Evolutionary conservation across 306 rosid species (phyloP), one percentile per base, ranked within the genome.

Genomic region (Oxytropis ochrocephala): DNA sequence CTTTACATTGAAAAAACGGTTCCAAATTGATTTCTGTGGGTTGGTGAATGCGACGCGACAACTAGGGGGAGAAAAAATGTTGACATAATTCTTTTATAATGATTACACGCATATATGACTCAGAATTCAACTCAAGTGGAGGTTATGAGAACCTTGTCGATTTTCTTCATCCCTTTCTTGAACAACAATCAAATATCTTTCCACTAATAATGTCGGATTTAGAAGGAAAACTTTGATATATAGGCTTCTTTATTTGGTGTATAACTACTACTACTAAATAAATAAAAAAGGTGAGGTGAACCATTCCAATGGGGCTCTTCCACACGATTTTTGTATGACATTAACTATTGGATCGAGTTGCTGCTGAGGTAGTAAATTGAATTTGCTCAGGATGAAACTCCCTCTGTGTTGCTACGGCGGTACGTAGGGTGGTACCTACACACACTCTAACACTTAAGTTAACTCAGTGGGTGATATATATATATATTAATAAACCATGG

Each of bases 21-120:
- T 71, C 46, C 55, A 57, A 73, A 13, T 59, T 74, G 67, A 61
- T 50, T 16, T 78, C 4, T 56, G 58, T 62, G 87, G 79, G 74
- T 77, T 69, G 79, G 80, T 77, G 88, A 79, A 77, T 78, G 83
- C 75, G 74, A 77, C 79, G 83, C 75, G 74, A 61, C 69, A 53
- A 78, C 52, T 46, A 35, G 87, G 65, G 60, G 48, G 30, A 33
- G 78, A 32, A 52, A 69, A 47, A 17, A 49, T 57, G 58, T 49
- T 70, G 24, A 51, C 62, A 47, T 66, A 44, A 8, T 12, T 39
- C 41, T 38, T 55, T 64, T 49, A 41, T 17, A 48, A 75, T 77
- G 58, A 72, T 59, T 66, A 44, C 70, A 69, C 46, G 69, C 64
- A 48, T 0, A 54, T 55, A 56, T 56, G 77, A 70, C 44, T 80